These are phyloP conservation scores for Mimosa bimucronata DNA, from an alignment of 306 rosid species.

Conservation along the genomic window DNA sequence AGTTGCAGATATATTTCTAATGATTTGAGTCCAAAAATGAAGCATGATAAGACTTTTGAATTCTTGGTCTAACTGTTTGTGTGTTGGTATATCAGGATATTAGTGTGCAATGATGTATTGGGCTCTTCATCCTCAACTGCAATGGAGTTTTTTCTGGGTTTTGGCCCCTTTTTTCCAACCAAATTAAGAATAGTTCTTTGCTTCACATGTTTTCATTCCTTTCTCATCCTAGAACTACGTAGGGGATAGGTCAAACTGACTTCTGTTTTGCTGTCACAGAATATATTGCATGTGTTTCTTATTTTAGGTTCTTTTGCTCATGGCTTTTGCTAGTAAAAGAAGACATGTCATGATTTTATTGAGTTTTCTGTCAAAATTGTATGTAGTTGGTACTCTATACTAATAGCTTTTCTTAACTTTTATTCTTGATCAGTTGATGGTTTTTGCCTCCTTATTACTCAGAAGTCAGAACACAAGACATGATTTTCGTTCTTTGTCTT, in stretches of 20 bases:
- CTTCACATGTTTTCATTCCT: background rate
- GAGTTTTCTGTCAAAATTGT: too few species aligned
- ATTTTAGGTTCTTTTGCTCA: too few species aligned
- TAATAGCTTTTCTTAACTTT: conserved; percentile 23
- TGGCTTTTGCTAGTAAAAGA: too few species aligned
- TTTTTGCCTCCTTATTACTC: conserved; percentile 24
- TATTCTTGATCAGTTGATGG: conserved; percentile 5
- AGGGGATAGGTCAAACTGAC: background rate
- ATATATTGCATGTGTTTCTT: too few species aligned
- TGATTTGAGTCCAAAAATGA: background rate
- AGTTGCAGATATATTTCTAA: background rate
- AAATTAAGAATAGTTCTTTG: conserved; percentile 1
- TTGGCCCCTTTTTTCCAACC: background rate
- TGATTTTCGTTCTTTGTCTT: conserved; percentile 12
- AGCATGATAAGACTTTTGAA: background rate
- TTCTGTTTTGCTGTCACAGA: background rate
- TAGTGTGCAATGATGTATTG: background rate
- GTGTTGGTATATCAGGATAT: background rate
- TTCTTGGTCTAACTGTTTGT: background rate
- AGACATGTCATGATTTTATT: too few species aligned
- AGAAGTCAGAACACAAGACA: background rate
- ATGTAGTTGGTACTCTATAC: conserved; percentile 66
- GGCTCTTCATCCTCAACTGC: background rate
- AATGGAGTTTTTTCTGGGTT: background rate
- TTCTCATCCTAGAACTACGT: background rate